Evolutionary conservation across 768 basidiomycete species (phyloP).

Genomic region (Hirschioporus abietinus): DNA sequence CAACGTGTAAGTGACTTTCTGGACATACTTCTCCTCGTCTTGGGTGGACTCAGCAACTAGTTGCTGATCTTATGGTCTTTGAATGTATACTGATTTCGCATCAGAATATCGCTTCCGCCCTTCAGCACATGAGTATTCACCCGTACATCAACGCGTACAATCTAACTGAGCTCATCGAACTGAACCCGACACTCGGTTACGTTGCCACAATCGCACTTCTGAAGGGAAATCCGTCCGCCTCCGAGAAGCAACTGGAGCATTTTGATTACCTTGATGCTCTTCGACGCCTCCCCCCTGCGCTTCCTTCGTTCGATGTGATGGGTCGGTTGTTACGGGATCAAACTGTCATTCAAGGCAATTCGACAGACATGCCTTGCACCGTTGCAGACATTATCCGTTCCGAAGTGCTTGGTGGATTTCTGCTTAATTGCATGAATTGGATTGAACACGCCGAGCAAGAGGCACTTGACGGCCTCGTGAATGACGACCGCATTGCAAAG

Average conservation of each 20-base stretch:
- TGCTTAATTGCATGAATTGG: slow-evolving; percentile 66
- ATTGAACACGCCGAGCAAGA: slow-evolving; percentile 66
- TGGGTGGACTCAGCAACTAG: background rate
- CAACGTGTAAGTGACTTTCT: slow-evolving; percentile 48
- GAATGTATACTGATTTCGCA: background rate
- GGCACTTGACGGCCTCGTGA: slow-evolving; percentile 60
- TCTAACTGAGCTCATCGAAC: slow-evolving; percentile 56
- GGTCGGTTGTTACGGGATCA: slow-evolving; percentile 63
- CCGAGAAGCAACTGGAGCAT: slow-evolving; percentile 28
- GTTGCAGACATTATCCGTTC: slow-evolving; percentile 58
- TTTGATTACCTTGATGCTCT: slow-evolving; percentile 60
- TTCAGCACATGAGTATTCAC: slow-evolving; percentile 37
- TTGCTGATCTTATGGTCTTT: background rate
- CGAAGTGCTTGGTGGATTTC: slow-evolving; percentile 66
- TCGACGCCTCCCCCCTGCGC: slow-evolving; percentile 60
- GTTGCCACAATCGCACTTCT: slow-evolving; percentile 60
- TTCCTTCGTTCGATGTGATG: slow-evolving; percentile 69
- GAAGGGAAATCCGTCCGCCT: slow-evolving; percentile 21
- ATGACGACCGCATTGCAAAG: slow-evolving; percentile 68
- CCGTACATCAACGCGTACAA: slow-evolving; percentile 64
- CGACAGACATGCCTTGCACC: slow-evolving; percentile 45
- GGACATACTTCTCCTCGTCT: background rate
- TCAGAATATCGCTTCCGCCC: background rate
- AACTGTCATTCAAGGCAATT: slow-evolving; percentile 36
- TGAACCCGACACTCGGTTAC: slow-evolving; percentile 67